Evolutionary conservation across 2,329 filamentous ascomycete species (phyloP).

Genomic region (Diplodia scrobiculata): DNA sequence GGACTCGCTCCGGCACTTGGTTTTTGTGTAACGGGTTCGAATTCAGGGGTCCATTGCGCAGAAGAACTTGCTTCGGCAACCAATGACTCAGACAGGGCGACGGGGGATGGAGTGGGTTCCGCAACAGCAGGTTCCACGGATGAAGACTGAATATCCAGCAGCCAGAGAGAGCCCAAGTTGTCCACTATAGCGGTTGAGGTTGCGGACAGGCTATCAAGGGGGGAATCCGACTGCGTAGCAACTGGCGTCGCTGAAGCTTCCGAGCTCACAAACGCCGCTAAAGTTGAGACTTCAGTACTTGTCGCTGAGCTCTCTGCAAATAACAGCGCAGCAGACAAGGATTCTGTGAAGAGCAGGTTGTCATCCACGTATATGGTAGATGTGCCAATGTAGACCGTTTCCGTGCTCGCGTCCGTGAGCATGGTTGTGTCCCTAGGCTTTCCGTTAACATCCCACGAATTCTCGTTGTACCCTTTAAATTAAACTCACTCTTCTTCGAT

Average conservation of each 20-base stretch:
- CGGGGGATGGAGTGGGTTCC: neutral
- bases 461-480: neutral
- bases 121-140: neutral
- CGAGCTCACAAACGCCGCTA: neutral
- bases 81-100: neutral
- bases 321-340: neutral
- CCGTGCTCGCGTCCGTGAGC: neutral
- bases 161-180: neutral
- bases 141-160: neutral
- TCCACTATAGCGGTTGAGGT: neutral
- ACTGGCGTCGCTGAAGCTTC: neutral
- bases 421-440: neutral
- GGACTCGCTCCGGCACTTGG: neutral
- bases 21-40: neutral
- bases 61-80: neutral
- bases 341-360: neutral
- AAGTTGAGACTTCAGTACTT: neutral
- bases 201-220: neutral
- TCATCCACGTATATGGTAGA: conserved; percentile 12
- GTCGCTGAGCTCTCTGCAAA: neutral
- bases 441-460: neutral
- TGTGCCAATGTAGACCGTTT: conserved; percentile 14
- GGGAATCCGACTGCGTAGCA: neutral
- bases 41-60: neutral
- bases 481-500: neutral